Percentiles rank a stretch among this genome's conserved stretches.
These are phyloP conservation scores for Ilyonectria robusta DNA, from an alignment of 2,329 filamentous ascomycete species.

Conservation along the genomic window DNA sequence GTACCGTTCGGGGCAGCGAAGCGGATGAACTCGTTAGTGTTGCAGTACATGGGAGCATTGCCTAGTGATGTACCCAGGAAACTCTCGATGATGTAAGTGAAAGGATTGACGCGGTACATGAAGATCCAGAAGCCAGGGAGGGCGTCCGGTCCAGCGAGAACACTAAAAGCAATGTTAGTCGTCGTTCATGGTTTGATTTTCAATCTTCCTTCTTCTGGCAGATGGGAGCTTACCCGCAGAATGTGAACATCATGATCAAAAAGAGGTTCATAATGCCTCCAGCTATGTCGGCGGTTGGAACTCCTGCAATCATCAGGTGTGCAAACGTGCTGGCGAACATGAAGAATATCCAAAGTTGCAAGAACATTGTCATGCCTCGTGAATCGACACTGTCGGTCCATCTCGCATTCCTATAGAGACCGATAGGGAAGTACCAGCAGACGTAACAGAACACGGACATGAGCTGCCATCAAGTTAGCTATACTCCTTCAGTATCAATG, in stretches of 20 bases:
- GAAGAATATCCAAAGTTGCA: slow-evolving; percentile 75
- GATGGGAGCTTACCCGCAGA: slow-evolving; percentile 70
- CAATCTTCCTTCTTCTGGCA: too few relatives aligned
- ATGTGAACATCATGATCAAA: slow-evolving; percentile 74
- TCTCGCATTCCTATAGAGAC: slow-evolving; percentile 71
- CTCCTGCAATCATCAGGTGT: slow-evolving; percentile 73
- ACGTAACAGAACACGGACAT: slow-evolving; percentile 70
- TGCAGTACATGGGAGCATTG: slow-evolving; percentile 71
- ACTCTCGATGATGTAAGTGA: slow-evolving; percentile 80
- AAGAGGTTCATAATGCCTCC: slow-evolving; percentile 75
- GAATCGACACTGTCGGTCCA: slow-evolving; percentile 59
- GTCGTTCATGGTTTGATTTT: neutral
- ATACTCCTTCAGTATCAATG: accelerated
- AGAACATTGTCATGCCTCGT: slow-evolving; percentile 74
- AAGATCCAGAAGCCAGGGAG: slow-evolving; percentile 85
- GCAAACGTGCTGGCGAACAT: slow-evolving; percentile 77
- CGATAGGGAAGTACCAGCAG: slow-evolving; percentile 79
- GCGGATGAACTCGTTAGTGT: slow-evolving; percentile 72
- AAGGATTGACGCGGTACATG: slow-evolving; percentile 81
- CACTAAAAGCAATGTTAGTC: slow-evolving; percentile 55
- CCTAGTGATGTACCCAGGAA: slow-evolving; percentile 76
- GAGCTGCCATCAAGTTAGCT: slow-evolving; percentile 39
- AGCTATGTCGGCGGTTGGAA: slow-evolving; percentile 74
- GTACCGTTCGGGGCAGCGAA: slow-evolving; percentile 69
- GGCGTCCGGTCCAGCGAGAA: slow-evolving; percentile 70